Conservation (phyloP, 2,329 filamentous ascomycete genomes). For the Stromatinia cepivora region DNA sequence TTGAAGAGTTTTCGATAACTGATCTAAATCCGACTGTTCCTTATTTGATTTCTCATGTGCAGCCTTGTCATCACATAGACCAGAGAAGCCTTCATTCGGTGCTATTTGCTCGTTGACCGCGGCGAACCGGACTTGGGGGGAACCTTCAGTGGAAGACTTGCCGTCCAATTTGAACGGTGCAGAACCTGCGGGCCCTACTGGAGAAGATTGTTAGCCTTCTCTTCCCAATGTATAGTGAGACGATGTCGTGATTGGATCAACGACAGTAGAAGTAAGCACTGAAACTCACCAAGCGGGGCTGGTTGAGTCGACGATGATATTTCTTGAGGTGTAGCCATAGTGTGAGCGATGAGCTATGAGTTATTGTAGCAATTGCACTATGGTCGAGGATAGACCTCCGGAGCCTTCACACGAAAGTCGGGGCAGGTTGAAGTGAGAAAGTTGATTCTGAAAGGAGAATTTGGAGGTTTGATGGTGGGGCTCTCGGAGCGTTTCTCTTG, state of each 20-base stretch:
- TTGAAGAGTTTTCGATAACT: constrained; percentile 69
- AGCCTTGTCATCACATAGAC: constrained; percentile 32
- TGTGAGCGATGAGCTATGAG: constrained; percentile 18
- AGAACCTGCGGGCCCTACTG: neutral
- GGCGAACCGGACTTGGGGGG: constrained; percentile 67
- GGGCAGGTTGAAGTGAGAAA: constrained; percentile 16
- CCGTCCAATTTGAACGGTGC: constrained; percentile 24
- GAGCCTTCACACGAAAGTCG: constrained; percentile 24
- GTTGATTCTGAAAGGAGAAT: constrained; percentile 25
- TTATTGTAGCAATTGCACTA: constrained; percentile 21
- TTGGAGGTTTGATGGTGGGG: constrained; percentile 28
- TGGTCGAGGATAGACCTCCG: constrained; percentile 24
- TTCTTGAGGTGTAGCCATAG: constrained; percentile 31
- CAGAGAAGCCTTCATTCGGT: constrained; percentile 45
- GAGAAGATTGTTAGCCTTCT: constrained; percentile 6
- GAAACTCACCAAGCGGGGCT: constrained; percentile 33
- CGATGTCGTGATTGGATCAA: constrained; percentile 26
- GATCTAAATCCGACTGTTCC: constrained; percentile 34
- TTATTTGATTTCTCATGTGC: constrained; percentile 29
- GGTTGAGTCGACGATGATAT: constrained; percentile 22
- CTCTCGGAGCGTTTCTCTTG: constrained; percentile 23
- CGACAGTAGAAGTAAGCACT: constrained; percentile 29
- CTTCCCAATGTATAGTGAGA: neutral
- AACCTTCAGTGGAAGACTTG: constrained; percentile 32
- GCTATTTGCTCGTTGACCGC: constrained; percentile 70